Conservation (phyloP, 257 asterid species). For the Hygrophila difformis region DNA sequence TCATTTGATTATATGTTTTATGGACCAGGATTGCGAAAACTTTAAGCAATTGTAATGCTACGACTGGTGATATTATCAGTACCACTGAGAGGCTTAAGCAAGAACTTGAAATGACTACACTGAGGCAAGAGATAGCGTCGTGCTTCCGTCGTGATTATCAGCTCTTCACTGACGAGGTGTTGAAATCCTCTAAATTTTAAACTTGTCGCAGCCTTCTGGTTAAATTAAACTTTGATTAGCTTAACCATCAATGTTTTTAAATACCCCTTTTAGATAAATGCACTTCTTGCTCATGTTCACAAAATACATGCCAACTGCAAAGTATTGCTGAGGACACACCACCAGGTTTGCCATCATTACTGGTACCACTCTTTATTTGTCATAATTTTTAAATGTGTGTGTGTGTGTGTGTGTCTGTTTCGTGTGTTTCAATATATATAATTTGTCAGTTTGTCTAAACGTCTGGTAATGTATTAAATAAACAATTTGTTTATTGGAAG, state of each 20-base stretch:
- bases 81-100: slow-evolving; percentile 97
- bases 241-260: slow-evolving; percentile 12
- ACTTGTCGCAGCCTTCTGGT: slow-evolving; percentile 9
- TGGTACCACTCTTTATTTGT: slow-evolving; percentile 7
- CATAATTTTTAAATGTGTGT: neutral
- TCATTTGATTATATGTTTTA: slow-evolving; percentile 5
- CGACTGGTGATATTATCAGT: slow-evolving; percentile 94
- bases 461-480: slow-evolving; percentile 8
- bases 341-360: slow-evolving; percentile 58
- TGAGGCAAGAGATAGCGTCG: slow-evolving; percentile 91
- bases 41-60: slow-evolving; percentile 74
- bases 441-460: slow-evolving; percentile 10
- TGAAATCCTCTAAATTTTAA: slow-evolving; percentile 13
- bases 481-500: slow-evolving; percentile 9
- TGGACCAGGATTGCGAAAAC: slow-evolving; percentile 76
- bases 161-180: slow-evolving; percentile 91
- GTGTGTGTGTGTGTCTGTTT: slow-evolving; percentile 5
- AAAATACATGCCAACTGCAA: slow-evolving; percentile 96
- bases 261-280: slow-evolving; percentile 54
- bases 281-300: slow-evolving; percentile 95
- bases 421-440: neutral
- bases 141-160: slow-evolving; percentile 97
- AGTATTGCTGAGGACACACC: slow-evolving; percentile 92
- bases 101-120: slow-evolving; percentile 84
- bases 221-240: slow-evolving; percentile 5